phyloP scores from a whole-genome alignment of 164 flowering plant species.

The Berberis thunbergii region DNA sequence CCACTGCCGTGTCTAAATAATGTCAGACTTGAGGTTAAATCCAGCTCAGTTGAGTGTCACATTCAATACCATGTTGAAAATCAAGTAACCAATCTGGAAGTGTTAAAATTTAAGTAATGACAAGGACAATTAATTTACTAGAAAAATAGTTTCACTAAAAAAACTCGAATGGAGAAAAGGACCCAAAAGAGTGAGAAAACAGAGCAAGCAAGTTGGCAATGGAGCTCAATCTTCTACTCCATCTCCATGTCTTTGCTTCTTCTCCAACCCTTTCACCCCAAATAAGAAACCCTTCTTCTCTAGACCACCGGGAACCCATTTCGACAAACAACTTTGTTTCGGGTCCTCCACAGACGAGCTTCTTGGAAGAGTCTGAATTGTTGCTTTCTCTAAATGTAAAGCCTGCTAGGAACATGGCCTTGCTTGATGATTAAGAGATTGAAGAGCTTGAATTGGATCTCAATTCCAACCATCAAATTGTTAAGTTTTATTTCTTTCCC shows the following conservation, averaged over 20 bases:
- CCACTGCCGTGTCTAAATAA: no score
- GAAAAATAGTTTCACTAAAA: background rate
- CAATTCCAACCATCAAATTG: constrained; percentile 70
- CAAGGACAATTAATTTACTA: no score
- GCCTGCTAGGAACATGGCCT: constrained; percentile 67
- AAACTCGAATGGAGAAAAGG: background rate
- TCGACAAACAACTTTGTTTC: constrained; percentile 11
- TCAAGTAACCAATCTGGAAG: no score
- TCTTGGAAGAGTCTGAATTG: constrained; percentile 19
- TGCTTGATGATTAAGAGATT: constrained; percentile 84
- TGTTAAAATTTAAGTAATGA: no score
- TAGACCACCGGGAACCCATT: constrained; percentile 5
- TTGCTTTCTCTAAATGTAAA: constrained; percentile 63
- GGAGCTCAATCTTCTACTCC: constrained; percentile 28
- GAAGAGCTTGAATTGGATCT: constrained; percentile 45
- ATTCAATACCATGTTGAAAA: no score
- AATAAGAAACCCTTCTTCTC: constrained; percentile 4
- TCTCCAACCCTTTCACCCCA: constrained; percentile 1
- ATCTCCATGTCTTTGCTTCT: background rate
- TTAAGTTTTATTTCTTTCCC: constrained; percentile 19
- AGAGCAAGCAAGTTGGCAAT: constrained; percentile 7
- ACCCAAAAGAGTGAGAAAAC: background rate
- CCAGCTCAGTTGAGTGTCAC: no score
- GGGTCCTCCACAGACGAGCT: constrained; percentile 7
- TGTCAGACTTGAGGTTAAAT: no score